phyloP scores from a whole-genome alignment of 768 basidiomycete genomes.

The Udeniomyces megalosporus region DNA sequence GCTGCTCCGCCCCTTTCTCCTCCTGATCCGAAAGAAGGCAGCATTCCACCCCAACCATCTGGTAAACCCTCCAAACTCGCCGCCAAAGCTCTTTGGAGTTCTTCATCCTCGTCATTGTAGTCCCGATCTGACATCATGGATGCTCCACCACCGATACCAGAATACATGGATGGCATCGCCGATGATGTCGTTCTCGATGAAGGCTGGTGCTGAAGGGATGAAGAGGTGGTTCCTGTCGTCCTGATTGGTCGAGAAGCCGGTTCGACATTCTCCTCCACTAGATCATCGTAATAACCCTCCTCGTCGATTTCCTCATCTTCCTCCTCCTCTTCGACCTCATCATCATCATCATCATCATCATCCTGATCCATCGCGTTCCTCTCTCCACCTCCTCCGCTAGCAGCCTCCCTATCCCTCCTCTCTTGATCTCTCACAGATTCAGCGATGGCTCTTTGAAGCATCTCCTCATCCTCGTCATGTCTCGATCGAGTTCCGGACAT shows the following conservation, averaged over 20 bases:
- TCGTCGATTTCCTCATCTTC: neutral
- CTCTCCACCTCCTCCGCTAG: neutral
- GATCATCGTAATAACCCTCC: neutral
- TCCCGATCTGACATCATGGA: neutral
- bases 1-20: too few species aligned
- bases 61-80: neutral
- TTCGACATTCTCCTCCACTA: neutral
- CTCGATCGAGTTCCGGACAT: too few species aligned
- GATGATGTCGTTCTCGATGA: neutral
- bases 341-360: conserved; percentile 1
- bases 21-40: too few species aligned
- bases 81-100: neutral
- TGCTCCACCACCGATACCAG: neutral
- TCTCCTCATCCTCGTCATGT: conserved; percentile 16
- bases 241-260: neutral
- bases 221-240: neutral
- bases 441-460: conserved; percentile 9
- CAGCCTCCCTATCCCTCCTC: neutral
- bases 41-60: neutral
- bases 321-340: neutral
- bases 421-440: conserved; percentile 5
- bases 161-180: neutral
- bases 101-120: neutral
- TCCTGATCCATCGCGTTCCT: neutral
- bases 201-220: too few species aligned